Percentiles rank a stretch among this genome's conserved stretches.
These are phyloP conservation scores for Anacardium occidentale DNA, from an alignment of 345 rosid genomes.

Conservation along the genomic window DNA sequence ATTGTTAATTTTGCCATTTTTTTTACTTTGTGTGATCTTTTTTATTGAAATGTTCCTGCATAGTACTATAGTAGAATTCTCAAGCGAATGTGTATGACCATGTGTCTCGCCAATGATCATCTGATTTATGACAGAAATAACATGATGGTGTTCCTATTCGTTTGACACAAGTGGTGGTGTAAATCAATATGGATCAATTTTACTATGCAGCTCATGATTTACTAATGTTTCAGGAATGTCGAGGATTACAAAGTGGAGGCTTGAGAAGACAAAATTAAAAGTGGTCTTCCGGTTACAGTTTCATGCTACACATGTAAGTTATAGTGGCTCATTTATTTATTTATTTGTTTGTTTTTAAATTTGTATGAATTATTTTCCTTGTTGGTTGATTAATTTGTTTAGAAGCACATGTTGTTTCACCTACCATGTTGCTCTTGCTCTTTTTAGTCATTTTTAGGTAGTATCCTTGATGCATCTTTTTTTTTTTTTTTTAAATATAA, in stretches of 20 bases:
- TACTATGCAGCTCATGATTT: conserved; percentile 40
- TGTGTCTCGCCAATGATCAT: not conserved
- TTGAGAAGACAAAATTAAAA: conserved; percentile 92
- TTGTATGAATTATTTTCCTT: conserved; percentile 1
- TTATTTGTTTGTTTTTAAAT: not conserved
- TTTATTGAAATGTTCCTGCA: not conserved
- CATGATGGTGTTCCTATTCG: not conserved
- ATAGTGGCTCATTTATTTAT: conserved; percentile 10
- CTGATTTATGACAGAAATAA: conserved; percentile 5
- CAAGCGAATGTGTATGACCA: not conserved
- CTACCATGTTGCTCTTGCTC: not conserved
- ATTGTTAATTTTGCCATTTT: conserved; percentile 1
- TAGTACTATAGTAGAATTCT: not conserved
- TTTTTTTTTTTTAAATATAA: not conserved
- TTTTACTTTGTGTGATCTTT: not conserved
- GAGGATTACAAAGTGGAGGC: conserved; percentile 78
- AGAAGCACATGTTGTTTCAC: not conserved
- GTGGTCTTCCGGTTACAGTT: conserved; percentile 94
- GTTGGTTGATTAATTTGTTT: not conserved
- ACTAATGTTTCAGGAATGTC: conserved; percentile 61
- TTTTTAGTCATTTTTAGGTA: not conserved
- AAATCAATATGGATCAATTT: conserved; percentile 15
- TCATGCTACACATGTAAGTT: conserved; percentile 94
- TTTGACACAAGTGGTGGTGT: not conserved
- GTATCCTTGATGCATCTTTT: conserved; percentile 1